Evolutionary conservation across 257 asterid species (phyloP).

Genomic region (Solanum megistacrolobum): DNA sequence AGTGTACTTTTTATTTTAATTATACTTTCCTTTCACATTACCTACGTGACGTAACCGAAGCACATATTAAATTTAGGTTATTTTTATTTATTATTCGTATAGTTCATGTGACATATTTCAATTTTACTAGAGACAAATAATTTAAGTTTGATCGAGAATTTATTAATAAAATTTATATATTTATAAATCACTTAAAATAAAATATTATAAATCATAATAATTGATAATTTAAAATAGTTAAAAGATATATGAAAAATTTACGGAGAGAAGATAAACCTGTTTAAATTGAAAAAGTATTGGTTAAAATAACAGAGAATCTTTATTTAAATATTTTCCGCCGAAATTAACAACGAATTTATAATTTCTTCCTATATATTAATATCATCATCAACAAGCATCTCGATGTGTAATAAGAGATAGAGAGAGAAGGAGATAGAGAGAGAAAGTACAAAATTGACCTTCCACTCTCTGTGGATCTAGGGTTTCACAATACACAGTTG

Average conservation of each 20-base stretch:
- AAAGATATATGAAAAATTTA: no score
- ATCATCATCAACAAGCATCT: background rate
- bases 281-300: no score
- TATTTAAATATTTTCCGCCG: background rate
- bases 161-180: no score
- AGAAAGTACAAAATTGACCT: constrained; percentile 11
- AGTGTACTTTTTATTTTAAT: background rate
- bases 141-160: no score
- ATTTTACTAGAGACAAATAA: no score
- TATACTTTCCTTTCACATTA: background rate
- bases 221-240: no score
- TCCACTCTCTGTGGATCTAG: constrained; percentile 41
- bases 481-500: constrained; percentile 23
- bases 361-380: background rate
- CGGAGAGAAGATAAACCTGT: no score
- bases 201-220: fast-evolving
- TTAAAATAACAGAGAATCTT: background rate
- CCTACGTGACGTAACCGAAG: background rate
- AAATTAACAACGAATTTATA: background rate
- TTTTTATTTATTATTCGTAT: background rate
- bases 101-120: no score
- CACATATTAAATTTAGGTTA: background rate
- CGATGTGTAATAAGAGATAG: background rate
- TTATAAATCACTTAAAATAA: no score
- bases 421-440: background rate